These are phyloP conservation scores for Cantharellus cinnabarinus DNA, from an alignment of 768 basidiomycete species.

Conservation along the genomic window DNA sequence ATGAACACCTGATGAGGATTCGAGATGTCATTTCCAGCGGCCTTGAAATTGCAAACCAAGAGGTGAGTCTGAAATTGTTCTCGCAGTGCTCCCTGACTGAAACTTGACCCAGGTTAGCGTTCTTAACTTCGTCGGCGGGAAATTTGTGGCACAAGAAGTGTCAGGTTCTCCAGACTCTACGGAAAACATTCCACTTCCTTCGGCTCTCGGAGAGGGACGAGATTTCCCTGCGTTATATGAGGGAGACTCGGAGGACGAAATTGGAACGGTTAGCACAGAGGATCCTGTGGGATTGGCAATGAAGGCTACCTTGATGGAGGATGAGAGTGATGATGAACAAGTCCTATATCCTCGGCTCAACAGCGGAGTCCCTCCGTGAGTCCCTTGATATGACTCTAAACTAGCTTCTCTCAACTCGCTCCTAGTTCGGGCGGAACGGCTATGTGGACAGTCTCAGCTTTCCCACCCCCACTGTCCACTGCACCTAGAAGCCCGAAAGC, in stretches of 20 bases:
- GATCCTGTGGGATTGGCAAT: constrained; percentile 47
- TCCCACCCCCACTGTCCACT: neutral
- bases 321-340: constrained; percentile 44
- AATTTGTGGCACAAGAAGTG: neutral
- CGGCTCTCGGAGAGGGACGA: neutral
- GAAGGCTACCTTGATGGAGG: constrained; percentile 22
- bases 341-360: constrained; percentile 39
- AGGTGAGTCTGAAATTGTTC: constrained; percentile 21
- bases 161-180: neutral
- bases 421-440: neutral
- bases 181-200: neutral
- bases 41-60: constrained; percentile 31
- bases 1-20: constrained; percentile 88
- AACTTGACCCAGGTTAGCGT: constrained; percentile 1
- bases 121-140: neutral
- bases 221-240: neutral
- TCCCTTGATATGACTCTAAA: neutral
- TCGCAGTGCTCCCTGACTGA: neutral
- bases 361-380: constrained; percentile 1
- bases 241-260: constrained; percentile 32
- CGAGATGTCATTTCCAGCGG: constrained; percentile 65
- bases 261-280: constrained; percentile 54
- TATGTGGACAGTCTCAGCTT: neutral
- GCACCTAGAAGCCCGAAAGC: neutral
- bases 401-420: neutral